phyloP scores from a whole-genome alignment of 177 flowering plant genomes.

The Telopea speciosissima region DNA sequence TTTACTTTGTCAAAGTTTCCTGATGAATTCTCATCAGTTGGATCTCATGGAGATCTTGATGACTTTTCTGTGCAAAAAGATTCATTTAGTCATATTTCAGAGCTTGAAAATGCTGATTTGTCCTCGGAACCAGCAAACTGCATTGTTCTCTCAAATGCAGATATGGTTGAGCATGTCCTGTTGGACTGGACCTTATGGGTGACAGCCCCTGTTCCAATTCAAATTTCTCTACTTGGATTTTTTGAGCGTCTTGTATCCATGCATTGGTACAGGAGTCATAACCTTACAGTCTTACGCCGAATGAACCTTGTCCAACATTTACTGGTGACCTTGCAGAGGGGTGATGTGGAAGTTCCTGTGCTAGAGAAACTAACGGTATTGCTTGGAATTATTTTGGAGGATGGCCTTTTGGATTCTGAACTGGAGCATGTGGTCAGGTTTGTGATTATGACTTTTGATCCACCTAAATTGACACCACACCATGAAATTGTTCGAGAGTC shows the following conservation, averaged over 20 bases:
- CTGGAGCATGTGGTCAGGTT: constrained; percentile 90
- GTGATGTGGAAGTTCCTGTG: constrained; percentile 98
- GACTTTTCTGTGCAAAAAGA: constrained; percentile 84
- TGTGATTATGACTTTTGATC: constrained; percentile 98
- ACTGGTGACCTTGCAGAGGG: constrained; percentile 91
- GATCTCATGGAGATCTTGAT: constrained; percentile 87
- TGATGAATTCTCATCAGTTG: constrained; percentile 80
- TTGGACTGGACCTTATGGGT: constrained; percentile 99
- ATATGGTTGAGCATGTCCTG: constrained; percentile 98
- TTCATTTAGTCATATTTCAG: constrained; percentile 86
- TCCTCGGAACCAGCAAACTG: constrained; percentile 84
- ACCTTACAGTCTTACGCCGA: constrained; percentile 79
- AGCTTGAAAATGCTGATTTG: constrained; percentile 72
- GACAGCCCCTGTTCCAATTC: constrained; percentile 72
- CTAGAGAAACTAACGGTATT: constrained; percentile 87
- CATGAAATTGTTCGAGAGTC: constrained; percentile 64
- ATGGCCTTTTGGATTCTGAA: constrained; percentile 91
- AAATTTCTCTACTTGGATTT: constrained; percentile 85
- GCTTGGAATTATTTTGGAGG: constrained; percentile 94
- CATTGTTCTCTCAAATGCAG: constrained; percentile 90
- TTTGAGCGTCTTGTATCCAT: constrained; percentile 95
- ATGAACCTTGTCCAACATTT: constrained; percentile 97
- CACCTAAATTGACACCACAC: constrained; percentile 59
- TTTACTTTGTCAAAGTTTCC: constrained; percentile 58
- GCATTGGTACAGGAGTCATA: constrained; percentile 99